Evolutionary conservation across 2,329 filamentous ascomycete genomes (phyloP), one percentile per base, ranked within the genome.

Genomic region (Geosmithia morbida): DNA sequence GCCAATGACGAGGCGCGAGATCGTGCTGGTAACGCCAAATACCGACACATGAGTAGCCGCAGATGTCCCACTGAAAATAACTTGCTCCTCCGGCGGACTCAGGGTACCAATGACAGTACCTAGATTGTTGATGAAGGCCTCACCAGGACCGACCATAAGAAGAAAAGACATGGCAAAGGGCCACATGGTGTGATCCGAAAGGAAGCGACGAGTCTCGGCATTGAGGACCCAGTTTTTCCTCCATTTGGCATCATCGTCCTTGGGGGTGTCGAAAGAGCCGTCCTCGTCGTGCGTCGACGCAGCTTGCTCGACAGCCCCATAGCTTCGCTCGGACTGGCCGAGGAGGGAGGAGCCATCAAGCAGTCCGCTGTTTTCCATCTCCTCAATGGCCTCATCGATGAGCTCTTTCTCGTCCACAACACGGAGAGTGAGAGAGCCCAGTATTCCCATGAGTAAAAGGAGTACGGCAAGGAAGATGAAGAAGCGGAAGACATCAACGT

Each of bases 61-160:
- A 45, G 85, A 76, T 44, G 83, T 79, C 55, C 69, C 61, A 47
- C 66, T 59, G 3, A 60, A 54, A n/a, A 43, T 41, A 45, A 64
- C 61, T 43, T 67, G 61, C 17, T 72, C 59, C 7, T 66, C 61
- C 17, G 78, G 80, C 14, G 75, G 75, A 43, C 85, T 86, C 3
- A 96, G 71, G 0, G 90, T 94, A 54, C 85, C 83, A 55, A 97
- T 89, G 51, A 98, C 83, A 20, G 89, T 96, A 37, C 92, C 92
- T 10, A 98, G 70, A 57, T 97, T 98, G 67, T 97, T 98, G 66
- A 97, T 88, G 62, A 96, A 98, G 11, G 90, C 86, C 65, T 98
- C 92, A n/a, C 89, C 90, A 0, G 92, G 90, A 0, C 92, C 92
- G 47, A 89, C 86, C 55, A 95, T 86, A 52, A 97, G 75, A 63